Evolutionary conservation across 441 rosid species (phyloP).

Genomic region (Erodium trifolium): DNA sequence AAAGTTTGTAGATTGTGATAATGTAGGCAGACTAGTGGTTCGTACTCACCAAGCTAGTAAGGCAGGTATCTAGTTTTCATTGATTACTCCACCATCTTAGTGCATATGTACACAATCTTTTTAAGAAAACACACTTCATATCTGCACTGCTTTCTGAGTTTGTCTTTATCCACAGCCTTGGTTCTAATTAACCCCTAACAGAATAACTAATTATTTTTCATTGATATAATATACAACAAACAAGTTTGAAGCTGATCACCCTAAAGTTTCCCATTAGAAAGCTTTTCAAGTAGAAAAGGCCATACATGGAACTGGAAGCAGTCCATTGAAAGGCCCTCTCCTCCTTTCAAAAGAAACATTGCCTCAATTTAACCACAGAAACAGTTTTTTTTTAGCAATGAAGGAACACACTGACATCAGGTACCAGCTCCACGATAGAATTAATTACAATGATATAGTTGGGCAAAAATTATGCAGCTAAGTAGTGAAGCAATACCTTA

Average conservation of each 20-base stretch:
- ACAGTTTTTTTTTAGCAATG: no score
- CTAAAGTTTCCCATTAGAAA: not conserved
- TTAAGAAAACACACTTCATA: not conserved
- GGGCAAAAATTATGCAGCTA: not conserved
- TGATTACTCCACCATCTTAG: not conserved
- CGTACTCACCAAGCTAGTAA: not conserved
- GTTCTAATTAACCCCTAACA: no score
- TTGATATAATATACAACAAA: not conserved
- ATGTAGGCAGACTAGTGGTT: not conserved
- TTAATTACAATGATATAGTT: no score
- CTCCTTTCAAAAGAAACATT: not conserved
- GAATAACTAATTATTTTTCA: not conserved
- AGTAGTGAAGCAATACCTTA: conserved; percentile 41
- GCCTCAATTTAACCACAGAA: not conserved
- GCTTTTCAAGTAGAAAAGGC: not conserved
- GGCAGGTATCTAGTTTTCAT: not conserved
- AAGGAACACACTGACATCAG: no score
- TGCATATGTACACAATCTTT: not conserved
- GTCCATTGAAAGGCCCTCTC: not conserved
- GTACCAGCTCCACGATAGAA: no score
- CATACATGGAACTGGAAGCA: not conserved
- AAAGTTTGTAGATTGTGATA: not conserved
- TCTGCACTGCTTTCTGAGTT: not conserved
- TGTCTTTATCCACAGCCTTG: not conserved
- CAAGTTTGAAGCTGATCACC: not conserved